Percentiles rank a stretch among this genome's conserved stretches.
Evolutionary conservation across 1,139 yeast genomes (phyloP).

Genomic region (Pichia sp.): DNA sequence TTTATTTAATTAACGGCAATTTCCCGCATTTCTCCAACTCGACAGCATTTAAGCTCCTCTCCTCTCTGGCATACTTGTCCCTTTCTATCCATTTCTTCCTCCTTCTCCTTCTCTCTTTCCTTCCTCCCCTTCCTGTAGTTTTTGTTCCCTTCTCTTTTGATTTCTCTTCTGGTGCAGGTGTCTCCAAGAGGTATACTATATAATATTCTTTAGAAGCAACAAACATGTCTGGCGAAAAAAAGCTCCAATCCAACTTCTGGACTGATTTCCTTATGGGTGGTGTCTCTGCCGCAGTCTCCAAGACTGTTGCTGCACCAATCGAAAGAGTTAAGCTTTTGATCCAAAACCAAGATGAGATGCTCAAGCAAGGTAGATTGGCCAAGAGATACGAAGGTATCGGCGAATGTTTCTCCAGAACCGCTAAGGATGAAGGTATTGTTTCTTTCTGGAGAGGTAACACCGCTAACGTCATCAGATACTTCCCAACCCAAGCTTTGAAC

Average conservation of each 20-base stretch:
- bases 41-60: neutral
- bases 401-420: conserved; percentile 71
- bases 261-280: conserved; percentile 73
- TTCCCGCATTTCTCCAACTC: neutral
- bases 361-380: conserved; percentile 73
- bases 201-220: conserved; percentile 9
- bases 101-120: neutral
- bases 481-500: conserved; percentile 83
- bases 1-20: neutral
- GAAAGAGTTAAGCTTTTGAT: conserved; percentile 77
- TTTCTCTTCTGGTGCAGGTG: conserved; percentile 11
- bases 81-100: neutral
- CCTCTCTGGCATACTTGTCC: neutral
- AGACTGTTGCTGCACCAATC: conserved; percentile 83
- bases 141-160: neutral
- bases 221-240: conserved; percentile 29
- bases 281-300: conserved; percentile 80
- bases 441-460: conserved; percentile 86
- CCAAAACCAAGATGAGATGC: conserved; percentile 82
- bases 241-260: conserved; percentile 36
- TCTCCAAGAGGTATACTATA: conserved; percentile 8
- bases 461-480: conserved; percentile 77
- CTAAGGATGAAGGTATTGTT: conserved; percentile 64
- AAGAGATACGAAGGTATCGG: conserved; percentile 61
- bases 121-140: conserved; percentile 6